These are phyloP conservation scores for Scleroderma bovista DNA, from an alignment of 768 basidiomycete species.

Conservation along the genomic window DNA sequence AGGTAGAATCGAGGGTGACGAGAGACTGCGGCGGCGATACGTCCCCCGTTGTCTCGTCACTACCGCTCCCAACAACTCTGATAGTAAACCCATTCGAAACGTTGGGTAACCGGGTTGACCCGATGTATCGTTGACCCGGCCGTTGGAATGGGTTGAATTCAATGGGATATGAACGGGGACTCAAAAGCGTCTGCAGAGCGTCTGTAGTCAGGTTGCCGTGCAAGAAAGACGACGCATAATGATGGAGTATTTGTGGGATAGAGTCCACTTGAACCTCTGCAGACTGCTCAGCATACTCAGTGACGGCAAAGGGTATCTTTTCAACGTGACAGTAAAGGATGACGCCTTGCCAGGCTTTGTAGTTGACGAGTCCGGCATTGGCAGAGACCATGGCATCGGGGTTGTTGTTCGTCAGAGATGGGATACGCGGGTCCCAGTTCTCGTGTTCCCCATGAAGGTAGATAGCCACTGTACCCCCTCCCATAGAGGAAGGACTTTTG, in stretches of 20 bases:
- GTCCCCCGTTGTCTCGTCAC: neutral
- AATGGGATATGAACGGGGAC: slow-evolving; percentile 24
- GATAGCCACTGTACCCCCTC: slow-evolving; percentile 35
- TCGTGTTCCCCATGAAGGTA: slow-evolving; percentile 27
- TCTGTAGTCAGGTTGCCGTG: slow-evolving; percentile 17
- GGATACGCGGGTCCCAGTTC: slow-evolving; percentile 21
- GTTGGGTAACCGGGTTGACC: slow-evolving; percentile 23
- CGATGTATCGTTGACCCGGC: slow-evolving; percentile 26
- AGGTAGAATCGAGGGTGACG: neutral
- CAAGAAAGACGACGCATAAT: slow-evolving; percentile 21
- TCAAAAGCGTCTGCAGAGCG: slow-evolving; percentile 19
- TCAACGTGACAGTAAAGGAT: slow-evolving; percentile 28
- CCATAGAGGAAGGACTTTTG: slow-evolving; percentile 31
- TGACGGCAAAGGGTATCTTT: slow-evolving; percentile 27
- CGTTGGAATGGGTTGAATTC: slow-evolving; percentile 30
- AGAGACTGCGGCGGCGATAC: neutral
- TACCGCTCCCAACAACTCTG: slow-evolving; percentile 19
- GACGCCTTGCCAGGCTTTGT: slow-evolving; percentile 33
- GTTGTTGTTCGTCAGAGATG: slow-evolving; percentile 9
- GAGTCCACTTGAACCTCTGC: slow-evolving; percentile 26
- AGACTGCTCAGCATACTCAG: slow-evolving; percentile 34
- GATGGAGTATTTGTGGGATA: slow-evolving; percentile 24
- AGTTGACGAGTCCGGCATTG: slow-evolving; percentile 36
- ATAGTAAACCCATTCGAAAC: slow-evolving; percentile 29
- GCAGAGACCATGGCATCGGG: slow-evolving; percentile 41